Evolutionary conservation across 768 basidiomycete genomes (phyloP), one percentile per base, ranked within the genome.

Genomic region (Daedaleopsis sinensis): DNA sequence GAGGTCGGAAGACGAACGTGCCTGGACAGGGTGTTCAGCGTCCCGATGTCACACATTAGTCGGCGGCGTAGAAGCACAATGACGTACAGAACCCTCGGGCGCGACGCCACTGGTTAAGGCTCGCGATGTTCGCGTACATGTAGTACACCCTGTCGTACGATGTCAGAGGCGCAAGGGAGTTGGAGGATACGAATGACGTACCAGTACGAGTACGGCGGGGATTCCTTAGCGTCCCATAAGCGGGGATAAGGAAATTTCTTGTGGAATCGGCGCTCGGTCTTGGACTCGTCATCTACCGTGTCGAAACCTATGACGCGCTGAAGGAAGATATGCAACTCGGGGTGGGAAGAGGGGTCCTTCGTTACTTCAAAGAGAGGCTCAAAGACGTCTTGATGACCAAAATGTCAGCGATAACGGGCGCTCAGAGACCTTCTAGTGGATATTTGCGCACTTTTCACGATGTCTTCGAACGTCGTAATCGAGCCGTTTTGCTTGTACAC

Each of bases 261-360:
- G 71, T 97, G 91, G 48, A 97, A 87, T 27, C 97, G 80, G 57
- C 94, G 80, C 74, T 99, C 97, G 0, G 86, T 80, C 76, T 98
- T 98, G 2, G 93, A 95, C 76, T 99, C 97, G 68, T 99, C 97
- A 67, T 99, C 97, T 21, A 99, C 97, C n/a, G 90, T 95, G 69
- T 98, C 97, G 70, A 99, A 97, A 6, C 97, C 97, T 54, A 98
- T 75, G 7, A 98, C 95, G 6, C 97, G 88, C 74, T 97, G 95
- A 37, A 99, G 78, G 78, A 99, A 96, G 38, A 96, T 81, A 71
- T 98, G 96, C 12, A 99, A 81, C 68, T 98, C 96, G 0, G 96
- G 97, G 69, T 98, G 96, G 2, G 84, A 86, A 3, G 78, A 74
- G 0, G 97, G 97, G 72, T 98, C 89, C 68, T 90, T 86, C 0